Evolutionary conservation across 2,329 filamentous ascomycete genomes (phyloP).

Genomic region (Phyllosticta citribraziliensis): DNA sequence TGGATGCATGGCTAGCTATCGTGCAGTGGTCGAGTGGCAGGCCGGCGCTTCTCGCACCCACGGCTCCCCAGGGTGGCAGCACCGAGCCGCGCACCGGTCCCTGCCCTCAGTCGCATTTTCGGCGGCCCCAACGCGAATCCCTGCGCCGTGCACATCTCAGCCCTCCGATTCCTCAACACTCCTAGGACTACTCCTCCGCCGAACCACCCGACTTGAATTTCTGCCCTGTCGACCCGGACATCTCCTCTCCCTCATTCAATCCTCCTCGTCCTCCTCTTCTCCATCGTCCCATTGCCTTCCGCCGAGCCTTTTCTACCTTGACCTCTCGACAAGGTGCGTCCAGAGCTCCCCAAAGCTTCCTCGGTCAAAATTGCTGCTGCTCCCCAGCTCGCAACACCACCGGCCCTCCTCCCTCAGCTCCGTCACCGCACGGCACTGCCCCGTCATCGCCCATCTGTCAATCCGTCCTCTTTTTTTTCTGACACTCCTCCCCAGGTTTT

Average conservation of each 20-base stretch:
- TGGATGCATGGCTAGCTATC: neutral
- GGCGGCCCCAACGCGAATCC: neutral
- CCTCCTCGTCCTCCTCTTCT: neutral
- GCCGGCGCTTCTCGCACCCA: neutral
- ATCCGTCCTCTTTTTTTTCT: neutral
- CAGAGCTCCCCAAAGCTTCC: neutral
- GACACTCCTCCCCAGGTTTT: neutral
- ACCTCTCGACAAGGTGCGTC: neutral
- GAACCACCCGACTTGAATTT: slow-evolving; percentile 2
- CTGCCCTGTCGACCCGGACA: neutral
- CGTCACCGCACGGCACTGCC: neutral
- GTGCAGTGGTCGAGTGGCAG: no score
- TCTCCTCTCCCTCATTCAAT: neutral
- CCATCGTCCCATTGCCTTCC: neutral
- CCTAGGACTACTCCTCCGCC: neutral
- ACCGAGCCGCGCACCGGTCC: neutral
- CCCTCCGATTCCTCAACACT: neutral
- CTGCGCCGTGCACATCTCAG: neutral
- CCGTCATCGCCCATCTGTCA: neutral
- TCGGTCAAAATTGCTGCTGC: neutral
- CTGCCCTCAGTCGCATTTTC: neutral
- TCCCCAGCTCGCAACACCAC: neutral
- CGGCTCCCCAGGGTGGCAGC: neutral
- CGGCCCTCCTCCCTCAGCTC: neutral
- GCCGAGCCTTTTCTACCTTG: neutral